phyloP scores from a whole-genome alignment of 1,139 yeast genomes.

The Hansenula lynferdii region DNA sequence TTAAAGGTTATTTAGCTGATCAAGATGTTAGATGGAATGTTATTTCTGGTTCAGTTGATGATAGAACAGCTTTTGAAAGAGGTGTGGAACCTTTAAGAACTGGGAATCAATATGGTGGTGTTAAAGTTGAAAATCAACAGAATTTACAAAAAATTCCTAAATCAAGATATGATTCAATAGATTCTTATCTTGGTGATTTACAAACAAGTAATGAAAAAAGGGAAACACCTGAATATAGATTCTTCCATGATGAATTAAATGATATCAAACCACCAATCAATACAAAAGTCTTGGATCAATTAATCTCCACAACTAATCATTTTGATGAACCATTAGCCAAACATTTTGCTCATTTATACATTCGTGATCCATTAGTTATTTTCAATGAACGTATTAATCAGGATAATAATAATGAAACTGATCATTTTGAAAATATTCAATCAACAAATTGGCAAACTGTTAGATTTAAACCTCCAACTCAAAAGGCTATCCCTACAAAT shows the following conservation, averaged over 20 bases:
- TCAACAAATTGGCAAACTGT: slow-evolving; percentile 98
- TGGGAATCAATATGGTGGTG: slow-evolving; percentile 41
- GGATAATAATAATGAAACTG: slow-evolving; percentile 67
- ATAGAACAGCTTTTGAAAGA: slow-evolving; percentile 83
- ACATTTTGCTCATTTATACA: slow-evolving; percentile 90
- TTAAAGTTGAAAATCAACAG: slow-evolving; percentile 37
- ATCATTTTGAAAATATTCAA: slow-evolving; percentile 95
- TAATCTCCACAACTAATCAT: slow-evolving; percentile 31
- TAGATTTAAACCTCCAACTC: slow-evolving; percentile 81
- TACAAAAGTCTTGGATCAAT: slow-evolving; percentile 42
- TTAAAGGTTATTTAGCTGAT: slow-evolving; percentile 85
- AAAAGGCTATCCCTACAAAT: slow-evolving; percentile 40
- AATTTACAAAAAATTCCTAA: slow-evolving; percentile 65
- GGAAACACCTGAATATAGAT: slow-evolving; percentile 21
- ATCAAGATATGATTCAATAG: slow-evolving; percentile 87
- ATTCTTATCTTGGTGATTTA: slow-evolving; percentile 66
- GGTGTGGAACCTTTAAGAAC: slow-evolving; percentile 50
- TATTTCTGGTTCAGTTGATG: slow-evolving; percentile 89
- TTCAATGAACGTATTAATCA: slow-evolving; percentile 78
- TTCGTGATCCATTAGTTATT: slow-evolving; percentile 89
- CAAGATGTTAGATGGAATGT: slow-evolving; percentile 99
- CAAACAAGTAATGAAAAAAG: slow-evolving; percentile 18
- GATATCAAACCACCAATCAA: slow-evolving; percentile 75
- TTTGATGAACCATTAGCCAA: slow-evolving; percentile 70
- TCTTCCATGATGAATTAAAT: slow-evolving; percentile 53